Evolutionary conservation across 495 filamentous ascomycete species (phyloP).

Genomic region (Aspergillus cavernicola): DNA sequence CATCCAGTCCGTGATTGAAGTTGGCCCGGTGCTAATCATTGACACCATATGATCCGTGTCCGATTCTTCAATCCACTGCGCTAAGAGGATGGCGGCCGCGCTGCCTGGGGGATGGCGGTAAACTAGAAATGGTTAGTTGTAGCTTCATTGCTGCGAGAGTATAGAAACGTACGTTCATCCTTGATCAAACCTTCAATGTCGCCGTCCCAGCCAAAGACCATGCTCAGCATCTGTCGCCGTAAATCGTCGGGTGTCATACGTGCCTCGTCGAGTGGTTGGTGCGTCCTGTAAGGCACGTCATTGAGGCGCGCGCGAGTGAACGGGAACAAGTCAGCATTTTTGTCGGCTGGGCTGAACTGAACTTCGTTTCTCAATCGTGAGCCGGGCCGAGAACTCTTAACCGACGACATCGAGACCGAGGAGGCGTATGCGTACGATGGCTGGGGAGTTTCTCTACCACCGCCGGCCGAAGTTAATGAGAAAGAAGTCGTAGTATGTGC

Average conservation of each 20-base stretch:
- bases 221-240: constrained; percentile 84
- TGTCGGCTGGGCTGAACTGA: constrained; percentile 56
- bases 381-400: constrained; percentile 57
- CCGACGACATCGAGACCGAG: constrained; percentile 63
- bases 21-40: constrained; percentile 68
- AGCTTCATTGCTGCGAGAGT: neutral
- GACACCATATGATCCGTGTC: constrained; percentile 77
- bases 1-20: constrained; percentile 95
- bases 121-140: constrained; percentile 38
- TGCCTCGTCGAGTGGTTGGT: constrained; percentile 56
- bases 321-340: constrained; percentile 60
- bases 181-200: constrained; percentile 79
- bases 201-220: constrained; percentile 92
- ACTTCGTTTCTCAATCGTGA: constrained; percentile 83
- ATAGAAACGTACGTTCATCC: constrained; percentile 65
- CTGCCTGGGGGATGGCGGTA: constrained; percentile 67
- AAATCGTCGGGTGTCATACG: constrained; percentile 78
- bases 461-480: constrained; percentile 34
- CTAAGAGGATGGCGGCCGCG: constrained; percentile 70
- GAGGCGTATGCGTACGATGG: constrained; percentile 39
- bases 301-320: constrained; percentile 70
- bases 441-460: constrained; percentile 38
- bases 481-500: constrained; percentile 47
- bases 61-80: constrained; percentile 89
- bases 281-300: constrained; percentile 73